Evolutionary conservation across 2,329 filamentous ascomycete species (phyloP).

Genomic region (Chaetomiaceae sp.): DNA sequence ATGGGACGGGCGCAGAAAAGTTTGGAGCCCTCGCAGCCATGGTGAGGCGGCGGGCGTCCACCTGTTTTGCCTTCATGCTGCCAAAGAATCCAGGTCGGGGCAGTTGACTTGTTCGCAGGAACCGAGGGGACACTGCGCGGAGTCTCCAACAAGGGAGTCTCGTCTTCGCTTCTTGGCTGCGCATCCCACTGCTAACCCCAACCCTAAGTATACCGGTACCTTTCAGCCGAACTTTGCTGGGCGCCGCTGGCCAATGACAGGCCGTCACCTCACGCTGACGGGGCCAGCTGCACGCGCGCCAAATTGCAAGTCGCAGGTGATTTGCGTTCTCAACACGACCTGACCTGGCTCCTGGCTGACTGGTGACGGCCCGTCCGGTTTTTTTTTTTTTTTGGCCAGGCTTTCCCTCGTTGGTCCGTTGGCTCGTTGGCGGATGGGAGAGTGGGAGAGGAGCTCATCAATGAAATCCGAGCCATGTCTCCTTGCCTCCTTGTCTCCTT

Average conservation of each 20-base stretch:
- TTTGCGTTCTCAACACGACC: constrained; percentile 14
- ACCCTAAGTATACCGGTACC: constrained; percentile 23
- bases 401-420: constrained; percentile 5
- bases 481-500: too few species aligned
- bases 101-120: constrained; percentile 29
- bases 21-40: constrained; percentile 28
- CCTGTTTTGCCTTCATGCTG: constrained; percentile 31
- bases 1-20: constrained; percentile 24
- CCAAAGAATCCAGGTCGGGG: constrained; percentile 27
- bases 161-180: constrained; percentile 21
- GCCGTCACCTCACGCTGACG: constrained; percentile 4
- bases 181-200: constrained; percentile 18
- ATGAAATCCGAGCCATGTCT: too few species aligned
- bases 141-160: constrained; percentile 29
- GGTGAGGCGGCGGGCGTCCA: constrained; percentile 27
- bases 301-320: constrained; percentile 16
- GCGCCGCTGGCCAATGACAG: constrained; percentile 10
- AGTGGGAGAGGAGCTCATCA: too few species aligned
- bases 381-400: too few species aligned
- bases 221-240: constrained; percentile 18
- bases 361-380: constrained; percentile 5
- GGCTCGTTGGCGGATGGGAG: too few species aligned
- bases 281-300: constrained; percentile 12
- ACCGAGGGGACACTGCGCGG: constrained; percentile 26
- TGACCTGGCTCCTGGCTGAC: too few species aligned